Percentiles rank a stretch among this genome's conserved stretches.
Conservation (phyloP, 2,329 filamentous ascomycete genomes). For the Elsinoe perseae region DNA sequence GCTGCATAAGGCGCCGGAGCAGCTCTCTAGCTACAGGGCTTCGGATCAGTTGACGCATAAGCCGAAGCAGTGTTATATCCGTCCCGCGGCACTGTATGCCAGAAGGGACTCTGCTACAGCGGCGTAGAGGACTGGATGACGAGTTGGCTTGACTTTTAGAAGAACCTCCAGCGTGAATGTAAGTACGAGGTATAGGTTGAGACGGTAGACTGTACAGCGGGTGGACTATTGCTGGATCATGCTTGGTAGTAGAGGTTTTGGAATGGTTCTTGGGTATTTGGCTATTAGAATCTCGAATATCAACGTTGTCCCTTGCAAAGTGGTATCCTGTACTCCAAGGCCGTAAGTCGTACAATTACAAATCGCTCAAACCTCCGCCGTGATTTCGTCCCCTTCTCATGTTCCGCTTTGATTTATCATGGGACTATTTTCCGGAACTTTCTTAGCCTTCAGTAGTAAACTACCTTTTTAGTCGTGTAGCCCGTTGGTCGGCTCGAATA, state of each 20-base stretch:
- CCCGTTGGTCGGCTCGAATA: not conserved
- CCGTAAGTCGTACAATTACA: not conserved
- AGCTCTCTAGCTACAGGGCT: constrained; percentile 22
- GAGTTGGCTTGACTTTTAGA: no score
- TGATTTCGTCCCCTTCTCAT: not conserved
- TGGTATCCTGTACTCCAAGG: not conserved
- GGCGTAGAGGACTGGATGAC: not conserved
- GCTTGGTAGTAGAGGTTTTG: no score
- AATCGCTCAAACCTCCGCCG: not conserved
- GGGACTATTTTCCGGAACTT: no score
- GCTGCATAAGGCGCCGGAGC: constrained; percentile 21
- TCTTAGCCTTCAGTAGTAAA: not conserved
- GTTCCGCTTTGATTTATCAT: not conserved
- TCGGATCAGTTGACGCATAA: constrained; percentile 26
- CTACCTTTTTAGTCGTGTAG: constrained; percentile 3
- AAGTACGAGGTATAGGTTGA: no score
- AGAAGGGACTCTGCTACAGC: constrained; percentile 10
- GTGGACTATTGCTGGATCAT: not conserved
- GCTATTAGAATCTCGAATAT: no score
- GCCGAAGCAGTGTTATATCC: constrained; percentile 26
- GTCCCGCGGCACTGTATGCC: constrained; percentile 1
- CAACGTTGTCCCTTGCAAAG: not conserved
- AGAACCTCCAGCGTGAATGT: no score
- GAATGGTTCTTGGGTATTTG: no score
- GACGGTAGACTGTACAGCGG: not conserved